Evolutionary conservation across 169 alveolate genomes (phyloP), one percentile per base, ranked within the genome.

Genomic region (Eimeria sp.): DNA sequence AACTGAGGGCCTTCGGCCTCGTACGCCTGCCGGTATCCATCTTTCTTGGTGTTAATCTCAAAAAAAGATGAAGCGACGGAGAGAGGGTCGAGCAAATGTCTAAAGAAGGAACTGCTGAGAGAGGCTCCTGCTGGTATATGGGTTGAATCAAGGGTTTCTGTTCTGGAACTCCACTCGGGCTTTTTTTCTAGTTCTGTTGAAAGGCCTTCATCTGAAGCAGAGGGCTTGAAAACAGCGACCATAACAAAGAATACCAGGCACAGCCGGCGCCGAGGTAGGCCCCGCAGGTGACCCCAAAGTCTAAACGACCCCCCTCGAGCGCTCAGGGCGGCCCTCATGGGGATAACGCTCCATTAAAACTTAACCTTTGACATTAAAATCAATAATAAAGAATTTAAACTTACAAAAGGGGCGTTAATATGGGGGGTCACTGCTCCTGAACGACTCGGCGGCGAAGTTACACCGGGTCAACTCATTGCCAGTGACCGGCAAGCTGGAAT

Each of bases 241-340:
- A 76, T n/a, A 7, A 57, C 73, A 82, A 57, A 3, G 70, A 27
- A 51, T 22, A 49, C 43, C 70, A 82, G 54, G n/a, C 57, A 43
- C 57, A 13, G 34, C 58, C 30, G 40, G 87, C 87, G 63, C 58
- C 58, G 61, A 47, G 57, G 65, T 10, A 76, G 40, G 61, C 63
- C 65, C 25, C 87, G 43, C 89, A 82, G 47, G 89, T 82, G 73
- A 82, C 89, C 89, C 89, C 63, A 49, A n/a, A 22, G 89, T 43
- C 30, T 9, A 30, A 27, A 16, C 89, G 70, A 47, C 89, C 89
- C 70, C 22, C 89, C 70, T 30, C 89, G 89, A 49, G 65, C 65
- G 34, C 89, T 82, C 89, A 49, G 49, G 67, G 73, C 89, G 27
- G 49, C 70, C 65, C 89, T 30, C 89, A 82, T 82, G 49, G 89